Evolutionary conservation across 164 flowering plant genomes (phyloP).

Genomic region (Annona cherimola): DNA sequence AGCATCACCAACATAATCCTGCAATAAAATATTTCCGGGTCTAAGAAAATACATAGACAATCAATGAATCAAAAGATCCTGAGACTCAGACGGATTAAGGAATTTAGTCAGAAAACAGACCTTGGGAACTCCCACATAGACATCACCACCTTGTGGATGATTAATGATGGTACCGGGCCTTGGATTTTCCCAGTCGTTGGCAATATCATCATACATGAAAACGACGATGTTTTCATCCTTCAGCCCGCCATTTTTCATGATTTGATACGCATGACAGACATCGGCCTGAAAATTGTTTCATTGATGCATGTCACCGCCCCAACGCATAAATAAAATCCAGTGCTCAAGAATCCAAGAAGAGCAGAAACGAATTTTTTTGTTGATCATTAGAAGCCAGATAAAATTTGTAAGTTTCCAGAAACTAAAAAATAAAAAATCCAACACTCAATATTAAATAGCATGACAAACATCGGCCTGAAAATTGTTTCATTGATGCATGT

Average conservation of each 20-base stretch:
- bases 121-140: constrained; percentile 83
- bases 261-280: constrained; percentile 91
- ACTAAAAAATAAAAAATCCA: not conserved
- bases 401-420: not conserved
- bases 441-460: constrained; percentile 25
- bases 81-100: not conserved
- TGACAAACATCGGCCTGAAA: constrained; percentile 83
- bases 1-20: constrained; percentile 82
- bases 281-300: constrained; percentile 47
- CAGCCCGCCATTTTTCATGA: constrained; percentile 70
- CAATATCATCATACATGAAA: constrained; percentile 93
- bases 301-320: not conserved
- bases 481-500: constrained; percentile 1
- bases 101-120: constrained; percentile 25
- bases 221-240: constrained; percentile 87
- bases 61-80: not conserved
- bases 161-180: constrained; percentile 77
- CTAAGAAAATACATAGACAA: not conserved
- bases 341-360: not conserved
- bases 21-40: constrained; percentile 17
- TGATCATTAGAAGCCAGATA: not conserved
- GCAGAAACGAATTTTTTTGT: no score
- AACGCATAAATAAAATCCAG: not conserved
- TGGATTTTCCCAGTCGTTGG: constrained; percentile 64
- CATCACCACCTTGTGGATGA: constrained; percentile 67